Evolutionary conservation across 2,329 filamentous ascomycete species (phyloP), one percentile per base, ranked within the genome.

Genomic region (Phialocephala sp.): DNA sequence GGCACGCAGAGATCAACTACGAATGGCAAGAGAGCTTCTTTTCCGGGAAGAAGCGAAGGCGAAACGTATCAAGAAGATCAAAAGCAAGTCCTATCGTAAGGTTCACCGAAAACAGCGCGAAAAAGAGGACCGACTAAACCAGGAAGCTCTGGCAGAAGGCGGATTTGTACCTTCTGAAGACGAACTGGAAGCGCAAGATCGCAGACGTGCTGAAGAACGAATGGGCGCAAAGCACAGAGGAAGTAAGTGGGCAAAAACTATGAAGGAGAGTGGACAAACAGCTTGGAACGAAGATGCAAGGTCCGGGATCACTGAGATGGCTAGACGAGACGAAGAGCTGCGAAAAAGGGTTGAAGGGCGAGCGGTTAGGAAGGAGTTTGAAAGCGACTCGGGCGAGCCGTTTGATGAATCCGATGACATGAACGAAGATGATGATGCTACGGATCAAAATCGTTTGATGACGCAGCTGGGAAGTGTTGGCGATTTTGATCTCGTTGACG

Each of bases 21-120:
- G 95, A 14, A 89, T 89, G 77, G 89, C 92, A 69, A 86, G 95
- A 71, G 94, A 98, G 73, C 80, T 97, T 8, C 85, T 94, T 70
- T 97, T 96, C 73, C 87, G 94, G 12, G 94, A 98, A 79, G 91
- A 96, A 74, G 89, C 93, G 52, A 90, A 93, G 64, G 87, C 93
- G 8, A 96, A 94, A 80, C 90, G 95, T 27, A 93, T 99, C 80
- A 97, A 97, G 81, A 98, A 98, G 83, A 99, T 99, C 81, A 99
- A 99, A 84, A 96, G 92, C 77, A 99, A 97, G 78, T 87, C 93
- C 0, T 99, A 97, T 77, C 91, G 94, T 63, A 90, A 94, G 54
- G 90, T 98, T 15, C 94, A 98, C 79, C 89, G 94, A 43, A 97
- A 91, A 76, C 91, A 91, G 75, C 83, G 87, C 15, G 86, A 90